Conservation (phyloP, 2,329 filamentous ascomycete genomes). For the Diplodia corticola region DNA sequence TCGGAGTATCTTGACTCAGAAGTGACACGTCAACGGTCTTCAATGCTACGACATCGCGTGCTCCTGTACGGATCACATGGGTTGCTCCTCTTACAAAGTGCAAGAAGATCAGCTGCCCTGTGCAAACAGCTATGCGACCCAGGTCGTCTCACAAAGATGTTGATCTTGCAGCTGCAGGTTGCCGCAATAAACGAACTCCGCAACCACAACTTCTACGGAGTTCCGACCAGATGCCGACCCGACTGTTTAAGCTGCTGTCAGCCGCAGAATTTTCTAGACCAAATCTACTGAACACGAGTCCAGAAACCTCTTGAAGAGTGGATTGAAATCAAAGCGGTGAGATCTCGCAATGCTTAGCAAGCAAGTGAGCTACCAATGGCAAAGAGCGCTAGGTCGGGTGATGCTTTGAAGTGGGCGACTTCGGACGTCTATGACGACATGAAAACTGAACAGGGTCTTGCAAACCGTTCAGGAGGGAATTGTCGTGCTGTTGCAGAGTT, state of each 20-base stretch:
- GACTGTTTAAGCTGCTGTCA: neutral
- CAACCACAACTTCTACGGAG: neutral
- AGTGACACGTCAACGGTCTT: neutral
- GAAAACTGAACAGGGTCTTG: neutral
- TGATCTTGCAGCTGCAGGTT: neutral
- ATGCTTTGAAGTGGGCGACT: neutral
- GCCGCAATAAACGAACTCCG: constrained; percentile 9
- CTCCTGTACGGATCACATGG: too few species aligned
- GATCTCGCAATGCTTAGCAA: neutral
- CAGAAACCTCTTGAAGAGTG: neutral
- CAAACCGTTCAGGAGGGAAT: neutral
- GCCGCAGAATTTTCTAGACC: neutral
- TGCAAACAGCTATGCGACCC: neutral
- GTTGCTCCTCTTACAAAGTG: neutral
- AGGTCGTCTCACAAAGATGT: neutral
- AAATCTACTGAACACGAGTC: neutral
- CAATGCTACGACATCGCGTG: neutral
- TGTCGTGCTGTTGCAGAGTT: too few species aligned
- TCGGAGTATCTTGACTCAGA: neutral
- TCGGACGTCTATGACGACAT: neutral
- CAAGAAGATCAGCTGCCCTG: neutral
- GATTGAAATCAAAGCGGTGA: neutral
- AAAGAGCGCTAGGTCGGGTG: neutral
- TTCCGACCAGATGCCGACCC: neutral
- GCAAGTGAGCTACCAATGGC: neutral